phyloP scores from a whole-genome alignment of 257 asterid genomes.

The Scutellaria galericulata region DNA sequence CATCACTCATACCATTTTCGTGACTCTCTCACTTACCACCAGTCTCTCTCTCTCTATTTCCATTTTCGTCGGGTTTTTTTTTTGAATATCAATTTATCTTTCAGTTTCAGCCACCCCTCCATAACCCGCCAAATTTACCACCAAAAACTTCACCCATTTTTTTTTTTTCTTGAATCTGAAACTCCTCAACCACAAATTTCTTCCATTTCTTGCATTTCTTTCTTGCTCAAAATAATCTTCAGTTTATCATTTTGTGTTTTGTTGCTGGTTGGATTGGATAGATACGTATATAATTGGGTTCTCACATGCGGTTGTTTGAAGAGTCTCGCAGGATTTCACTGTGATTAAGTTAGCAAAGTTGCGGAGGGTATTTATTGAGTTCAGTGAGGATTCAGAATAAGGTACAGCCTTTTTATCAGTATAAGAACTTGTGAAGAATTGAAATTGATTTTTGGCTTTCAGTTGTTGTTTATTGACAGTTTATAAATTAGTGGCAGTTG shows the following conservation, averaged over 20 bases:
- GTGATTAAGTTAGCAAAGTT: conserved; percentile 24
- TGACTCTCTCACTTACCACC: conserved; percentile 57
- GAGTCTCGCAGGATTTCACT: conserved; percentile 36
- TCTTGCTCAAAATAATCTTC: conserved; percentile 1
- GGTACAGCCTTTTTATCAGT: conserved; percentile 6
- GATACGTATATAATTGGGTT: conserved; percentile 1
- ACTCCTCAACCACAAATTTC: conserved; percentile 38
- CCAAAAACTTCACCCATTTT: neutral
- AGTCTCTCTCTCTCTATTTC: conserved; percentile 15
- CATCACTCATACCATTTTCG: conserved; percentile 48
- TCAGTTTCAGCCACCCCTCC: conserved; percentile 34
- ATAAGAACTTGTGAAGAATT: conserved; percentile 15
- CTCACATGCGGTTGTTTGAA: conserved; percentile 36
- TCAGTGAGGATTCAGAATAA: conserved; percentile 33
- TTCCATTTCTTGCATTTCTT: conserved; percentile 11
- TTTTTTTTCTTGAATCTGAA: neutral
- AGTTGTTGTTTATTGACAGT: conserved; percentile 29
- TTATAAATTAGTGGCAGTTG: conserved; percentile 26
- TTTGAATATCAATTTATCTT: neutral
- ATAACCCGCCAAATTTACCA: conserved; percentile 42
- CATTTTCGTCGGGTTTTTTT: conserved; percentile 1
- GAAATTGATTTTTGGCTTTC: conserved; percentile 17
- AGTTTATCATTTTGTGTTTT: conserved; percentile 12
- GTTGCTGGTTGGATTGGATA: conserved; percentile 23
- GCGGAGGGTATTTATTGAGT: conserved; percentile 31